Base-by-base conservation (phyloP, 306 rosid genomes). In the Cicer cuneatum region DNA sequence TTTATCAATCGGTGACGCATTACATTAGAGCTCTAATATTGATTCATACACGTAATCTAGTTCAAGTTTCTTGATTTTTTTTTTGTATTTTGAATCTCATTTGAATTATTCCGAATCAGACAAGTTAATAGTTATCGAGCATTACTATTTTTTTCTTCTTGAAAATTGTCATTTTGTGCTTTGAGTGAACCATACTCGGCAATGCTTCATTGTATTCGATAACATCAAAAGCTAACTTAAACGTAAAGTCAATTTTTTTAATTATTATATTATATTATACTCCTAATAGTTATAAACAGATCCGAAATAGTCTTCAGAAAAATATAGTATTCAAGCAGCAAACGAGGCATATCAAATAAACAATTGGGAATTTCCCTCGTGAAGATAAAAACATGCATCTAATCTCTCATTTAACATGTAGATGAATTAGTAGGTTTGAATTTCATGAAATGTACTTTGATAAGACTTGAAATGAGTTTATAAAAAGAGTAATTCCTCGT, bases 141-240 rank as follows among this genome's bases (percentile, higher is more conserved):
- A 16, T 16, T 69, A 21, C 8, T 48, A 24, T 2, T 2, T 53
- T 11, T 8, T 56, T 51, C n/a, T 68, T 74, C 77, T 75, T 69
- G 81, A 75, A 75, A 74, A 60, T 64, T 58, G 52, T 5, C 69
- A 63, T 60, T 77, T 5, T 67, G 19, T n/a, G 52, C 77, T 78
- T 76, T 71, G 70, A 71, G 62, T 73, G 57, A 66, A 43, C 48
- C 46, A 3, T 10, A 48, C 69, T 13, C n/a, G 2, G 58, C 76
- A 45, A 29, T 58, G 10, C 24, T 2, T 78, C 15, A 65, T 16
- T 39, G 29, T 65, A 65, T 65, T 42, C 6, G 53, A 43, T 66
- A 12, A 19, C 35, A 64, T 15, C 29, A 63, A 40, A 62, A 39
- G 5, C 15, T 10, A 65, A 42, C 39, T 6, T 66, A 45, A 43